Base-by-base conservation (phyloP, 2,329 filamentous ascomycete genomes). In the Epichloe hybrida region DNA sequence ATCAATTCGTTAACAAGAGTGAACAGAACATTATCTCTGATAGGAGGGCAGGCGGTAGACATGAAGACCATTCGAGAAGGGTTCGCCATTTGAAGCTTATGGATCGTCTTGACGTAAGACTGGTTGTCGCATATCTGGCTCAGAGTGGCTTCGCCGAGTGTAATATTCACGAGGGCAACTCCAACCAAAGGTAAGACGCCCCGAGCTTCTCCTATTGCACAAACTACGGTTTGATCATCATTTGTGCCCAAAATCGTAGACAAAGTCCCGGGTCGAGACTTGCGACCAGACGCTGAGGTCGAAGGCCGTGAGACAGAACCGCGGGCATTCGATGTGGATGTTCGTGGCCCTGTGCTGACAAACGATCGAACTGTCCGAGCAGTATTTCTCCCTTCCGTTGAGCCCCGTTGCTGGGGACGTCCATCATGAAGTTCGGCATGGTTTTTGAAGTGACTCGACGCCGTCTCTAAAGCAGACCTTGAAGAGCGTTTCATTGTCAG, bases 91-190 rank as follows among this genome's bases (percentile, higher is more conserved):
- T 80, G 79, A 36, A 97, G 75, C 63, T 96, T 95, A 66, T 95
- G 87, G 34, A 95, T 73, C 0, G 89, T 95, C 61, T 83, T 84
- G 52, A 89, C 83, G 63, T 95, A 97, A 36, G 89, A 94, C 63
- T 95, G 89, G 51, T 84, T 94, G 65, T 97, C 91, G 61, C 85
- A 89, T 56, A 97, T 91, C 61, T 96, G 88, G 61, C 88, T 94
- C 39, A 97, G 75, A 31, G 89, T 80, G 15, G 81, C 86, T 66
- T 95, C 88, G 39, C 85, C 86, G 2, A 87, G 90, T 41, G 87
- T 83, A 3, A 94, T 73, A 61, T 97, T 94, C 61, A 96, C 74
- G 61, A 96, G 90, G 3, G 88, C 87, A 40, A 95, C 72, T 1
- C 91, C 90, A 2, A 97, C 83, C 0, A 83, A 85, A 0, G 89